These are phyloP conservation scores for Amanita pseudoporphyria DNA, from an alignment of 768 basidiomycete species.

Conservation along the genomic window DNA sequence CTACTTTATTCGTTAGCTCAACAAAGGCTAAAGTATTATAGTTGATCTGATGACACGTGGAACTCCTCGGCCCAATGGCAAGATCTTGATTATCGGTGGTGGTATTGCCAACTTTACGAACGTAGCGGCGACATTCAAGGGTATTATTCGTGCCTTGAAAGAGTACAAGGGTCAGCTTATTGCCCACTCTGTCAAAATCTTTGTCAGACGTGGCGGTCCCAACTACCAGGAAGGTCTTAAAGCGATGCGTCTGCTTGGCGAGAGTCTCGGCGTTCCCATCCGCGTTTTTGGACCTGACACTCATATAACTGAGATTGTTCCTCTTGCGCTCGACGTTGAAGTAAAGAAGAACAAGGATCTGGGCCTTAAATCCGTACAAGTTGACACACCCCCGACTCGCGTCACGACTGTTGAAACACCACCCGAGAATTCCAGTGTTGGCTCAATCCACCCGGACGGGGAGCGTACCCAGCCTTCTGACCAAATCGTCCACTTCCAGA, in stretches of 20 bases:
- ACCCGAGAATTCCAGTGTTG: slow-evolving; percentile 34
- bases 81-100: slow-evolving; percentile 98
- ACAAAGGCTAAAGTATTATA: slow-evolving; percentile 18
- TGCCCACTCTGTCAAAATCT: slow-evolving; percentile 83
- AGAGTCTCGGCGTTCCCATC: slow-evolving; percentile 96
- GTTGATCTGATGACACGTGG: slow-evolving; percentile 95
- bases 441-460: slow-evolving; percentile 68
- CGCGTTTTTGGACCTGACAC: slow-evolving; percentile 96
- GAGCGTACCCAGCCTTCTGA: slow-evolving; percentile 79
- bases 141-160: slow-evolving; percentile 95
- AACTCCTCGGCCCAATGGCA: slow-evolving; percentile 73
- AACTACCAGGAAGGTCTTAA: slow-evolving; percentile 98
- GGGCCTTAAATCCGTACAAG: slow-evolving; percentile 25
- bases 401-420: slow-evolving; percentile 20
- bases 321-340: slow-evolving; percentile 89
- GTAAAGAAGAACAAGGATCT: slow-evolving; percentile 29
- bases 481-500: slow-evolving; percentile 85
- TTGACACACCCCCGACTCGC: slow-evolving; percentile 28
- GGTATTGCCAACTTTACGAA: slow-evolving; percentile 99
- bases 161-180: slow-evolving; percentile 84
- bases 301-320: slow-evolving; percentile 97
- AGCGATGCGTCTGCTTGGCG: slow-evolving; percentile 95
- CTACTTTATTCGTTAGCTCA: background rate
- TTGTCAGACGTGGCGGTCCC: slow-evolving; percentile 95
- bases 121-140: slow-evolving; percentile 99